Evolutionary conservation across 2,329 filamentous ascomycete species (phyloP), one percentile per base, ranked within the genome.

Genomic region (Sporothrix brunneoviolacea): DNA sequence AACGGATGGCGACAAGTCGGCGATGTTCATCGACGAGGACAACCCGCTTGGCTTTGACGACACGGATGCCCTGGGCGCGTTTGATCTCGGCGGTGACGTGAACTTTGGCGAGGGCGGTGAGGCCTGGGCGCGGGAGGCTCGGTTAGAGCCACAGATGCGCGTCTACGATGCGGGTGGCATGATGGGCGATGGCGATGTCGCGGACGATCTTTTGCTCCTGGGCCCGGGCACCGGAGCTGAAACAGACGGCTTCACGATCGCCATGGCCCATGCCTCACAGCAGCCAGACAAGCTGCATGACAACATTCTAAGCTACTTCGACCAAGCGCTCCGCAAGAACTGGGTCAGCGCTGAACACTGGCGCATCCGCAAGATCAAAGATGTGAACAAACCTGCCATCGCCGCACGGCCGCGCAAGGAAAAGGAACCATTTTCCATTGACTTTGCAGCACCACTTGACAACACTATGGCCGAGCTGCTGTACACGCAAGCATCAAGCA

Each of bases 341-440:
- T 98, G 93, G 91, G 85, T 86, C 6, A 94, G 90, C 43, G 91
- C 93, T n/a, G 93, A 97, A 65, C 93, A 98, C 68, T 98, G 93
- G 93, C 85, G 91, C 58, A 97, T 98, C 63, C 80, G 88, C 55
- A 89, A 90, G 63, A 93, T 98, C 67, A 97, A 97, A 62, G 82
- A 84, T 57, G 70, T 76, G 61, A 44, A 40, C 45, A 50, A 55
- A 50, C 42, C 50, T 8, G 45, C 37, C 4, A 38, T 48, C 6
- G 24, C 47, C 3, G 53, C 71, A 60, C 83, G 79, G 56, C 81
- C 83, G 60, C 81, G 90, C 56, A 97, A 96, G 67, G 93, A 97
- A 66, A 98, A 96, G 68, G 91, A 96, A 63, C 86, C 88, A 0
- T 98, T 98, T 63, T 86, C 93, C 62, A 95, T 98, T 55, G 86